phyloP scores from a whole-genome alignment of 2,329 filamentous ascomycete species.

The Paecilomyces niveus region DNA sequence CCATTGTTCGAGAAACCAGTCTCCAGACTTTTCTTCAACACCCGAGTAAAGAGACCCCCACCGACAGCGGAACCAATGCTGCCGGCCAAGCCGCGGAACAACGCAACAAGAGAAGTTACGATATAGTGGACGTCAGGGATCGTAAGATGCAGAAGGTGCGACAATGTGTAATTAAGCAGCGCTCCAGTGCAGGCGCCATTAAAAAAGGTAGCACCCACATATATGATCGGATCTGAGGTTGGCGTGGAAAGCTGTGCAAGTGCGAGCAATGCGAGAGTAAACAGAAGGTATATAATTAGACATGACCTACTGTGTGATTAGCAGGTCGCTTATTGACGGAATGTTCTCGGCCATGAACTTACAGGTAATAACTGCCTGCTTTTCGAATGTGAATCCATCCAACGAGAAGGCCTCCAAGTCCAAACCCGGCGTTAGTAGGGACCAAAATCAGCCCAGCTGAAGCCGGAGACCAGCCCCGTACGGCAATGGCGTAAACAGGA shows the following conservation, averaged over 20 bases:
- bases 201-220: constrained; percentile 55
- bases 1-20: constrained; percentile 47
- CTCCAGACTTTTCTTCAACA: constrained; percentile 50
- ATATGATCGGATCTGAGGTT: constrained; percentile 44
- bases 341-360: constrained; percentile 9
- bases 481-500: constrained; percentile 71
- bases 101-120: constrained; percentile 66
- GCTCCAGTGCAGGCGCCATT: constrained; percentile 70
- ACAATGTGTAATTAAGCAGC: constrained; percentile 71
- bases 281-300: constrained; percentile 54
- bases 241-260: constrained; percentile 52
- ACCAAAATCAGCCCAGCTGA: constrained; percentile 68
- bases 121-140: constrained; percentile 62
- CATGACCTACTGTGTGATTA: constrained; percentile 37
- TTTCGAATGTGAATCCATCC: constrained; percentile 71
- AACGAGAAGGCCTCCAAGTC: constrained; percentile 62
- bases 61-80: constrained; percentile 75
- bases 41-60: constrained; percentile 65
- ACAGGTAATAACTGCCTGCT: constrained; percentile 63
- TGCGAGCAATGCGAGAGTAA: constrained; percentile 52
- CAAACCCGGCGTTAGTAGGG: constrained; percentile 76
- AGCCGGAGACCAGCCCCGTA: constrained; percentile 62
- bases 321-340: constrained; percentile 3
- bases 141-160: constrained; percentile 70
- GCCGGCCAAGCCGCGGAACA: constrained; percentile 74